Conservation (phyloP, 2,329 filamentous ascomycete genomes). For the Piedraia hortae region DNA sequence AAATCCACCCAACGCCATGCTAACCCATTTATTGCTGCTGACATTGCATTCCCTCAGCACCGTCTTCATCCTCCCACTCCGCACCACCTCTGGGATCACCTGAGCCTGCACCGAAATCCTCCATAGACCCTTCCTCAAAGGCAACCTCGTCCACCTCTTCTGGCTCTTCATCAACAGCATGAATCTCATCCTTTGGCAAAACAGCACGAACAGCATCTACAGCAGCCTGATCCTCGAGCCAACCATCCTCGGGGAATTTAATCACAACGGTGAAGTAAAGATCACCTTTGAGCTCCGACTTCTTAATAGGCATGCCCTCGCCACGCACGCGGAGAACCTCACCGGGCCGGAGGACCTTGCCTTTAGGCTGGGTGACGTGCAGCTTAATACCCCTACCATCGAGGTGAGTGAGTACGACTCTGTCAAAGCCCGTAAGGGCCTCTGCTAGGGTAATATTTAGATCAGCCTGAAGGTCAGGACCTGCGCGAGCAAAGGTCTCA, state of each 20-base stretch:
- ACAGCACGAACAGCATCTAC: conserved; percentile 46
- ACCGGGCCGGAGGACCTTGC: conserved; percentile 55
- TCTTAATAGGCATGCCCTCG: conserved; percentile 88
- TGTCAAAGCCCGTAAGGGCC: conserved; percentile 65
- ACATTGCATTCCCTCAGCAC: conserved; percentile 25
- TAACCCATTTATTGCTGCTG: too few relatives aligned
- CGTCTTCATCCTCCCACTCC: conserved; percentile 47
- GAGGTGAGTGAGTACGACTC: conserved; percentile 72
- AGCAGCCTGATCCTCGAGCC: conserved; percentile 41
- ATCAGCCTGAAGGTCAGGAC: conserved; percentile 58
- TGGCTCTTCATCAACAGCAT: conserved; percentile 24
- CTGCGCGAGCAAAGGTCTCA: conserved; percentile 54
- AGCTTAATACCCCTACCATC: conserved; percentile 77
- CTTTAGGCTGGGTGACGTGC: conserved; percentile 37
- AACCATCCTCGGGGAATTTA: conserved; percentile 67
- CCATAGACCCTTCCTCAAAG: conserved; percentile 59
- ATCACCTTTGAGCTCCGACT: conserved; percentile 58
- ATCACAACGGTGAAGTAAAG: conserved; percentile 68
- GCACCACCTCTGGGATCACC: conserved; percentile 37
- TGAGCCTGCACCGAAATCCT: conserved; percentile 52
- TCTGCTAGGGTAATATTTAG: conserved; percentile 60
- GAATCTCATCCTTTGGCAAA: conserved; percentile 31
- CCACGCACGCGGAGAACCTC: conserved; percentile 65
- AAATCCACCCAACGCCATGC: too few relatives aligned
- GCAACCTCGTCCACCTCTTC: conserved; percentile 68